Base-by-base conservation (phyloP, 2,329 filamentous ascomycete genomes). In the Leptodontidium sp. region DNA sequence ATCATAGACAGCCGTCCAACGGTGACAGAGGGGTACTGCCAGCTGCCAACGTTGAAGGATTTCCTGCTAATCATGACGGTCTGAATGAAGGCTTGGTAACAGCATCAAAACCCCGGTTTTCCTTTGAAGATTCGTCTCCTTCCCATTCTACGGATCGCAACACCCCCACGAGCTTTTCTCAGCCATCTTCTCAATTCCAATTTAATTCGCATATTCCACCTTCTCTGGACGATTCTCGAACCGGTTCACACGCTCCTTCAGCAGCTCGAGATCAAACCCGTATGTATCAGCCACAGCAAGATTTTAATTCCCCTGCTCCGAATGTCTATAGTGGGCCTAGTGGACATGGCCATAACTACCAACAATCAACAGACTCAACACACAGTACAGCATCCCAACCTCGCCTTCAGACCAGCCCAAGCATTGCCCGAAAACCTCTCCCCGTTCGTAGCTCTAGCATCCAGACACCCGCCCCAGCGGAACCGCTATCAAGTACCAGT, bases 371-470 rank as follows among this genome's bases (percentile, higher is more conserved):
- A 70, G 75, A 74, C 57, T 74, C 71, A 55, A 73, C 62, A 47
- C 49, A 68, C 32, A 77, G 71, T 61, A 66, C 61, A 50, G 21
- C 52, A 21, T 67, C 71, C 35, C 72, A 74, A 38, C 65, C 61
- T 58, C 74, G 68, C 43, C 68, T 83, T 15, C 80, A 83, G 66
- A 82, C 82, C 26, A 79, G 78, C n/a, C 81, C 81, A 64, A 79
- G 81, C 43, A 80, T 86, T 52, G 79, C 80, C 62, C 81, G 86
- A 69, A 89, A 88, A 74, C 86, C 86, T 29, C 72, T 88, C 14
- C 84, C 84, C 29, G 73, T 77, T n/a, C 80, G 82, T 61, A 62
- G 50, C 75, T 74, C 76, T 75, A 70, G 77, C 78, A 76, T 80
- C 79, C 68, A 81, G 76, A 75, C 74, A 78, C 64, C 81, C 81